Conservation (phyloP, 2,329 filamentous ascomycete species). For the Boeremia lycopersici region DNA sequence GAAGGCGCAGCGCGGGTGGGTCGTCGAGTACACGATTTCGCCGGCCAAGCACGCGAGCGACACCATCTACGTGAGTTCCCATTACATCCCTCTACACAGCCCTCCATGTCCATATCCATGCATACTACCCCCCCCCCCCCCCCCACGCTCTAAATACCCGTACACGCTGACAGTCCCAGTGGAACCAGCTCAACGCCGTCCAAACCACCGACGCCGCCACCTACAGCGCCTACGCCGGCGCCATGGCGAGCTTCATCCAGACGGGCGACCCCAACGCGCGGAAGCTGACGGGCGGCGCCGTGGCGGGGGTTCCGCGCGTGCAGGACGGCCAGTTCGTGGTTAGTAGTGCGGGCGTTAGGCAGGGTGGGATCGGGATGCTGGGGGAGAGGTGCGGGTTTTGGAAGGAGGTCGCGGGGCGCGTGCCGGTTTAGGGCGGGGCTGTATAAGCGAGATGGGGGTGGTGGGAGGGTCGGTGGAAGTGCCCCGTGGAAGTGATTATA, state of each 20-base stretch:
- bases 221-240: slow-evolving; percentile 64
- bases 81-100: too few relatives aligned
- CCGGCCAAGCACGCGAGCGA: slow-evolving; percentile 66
- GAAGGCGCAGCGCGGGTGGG: slow-evolving; percentile 55
- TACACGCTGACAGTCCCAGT: too few relatives aligned
- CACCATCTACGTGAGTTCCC: slow-evolving; percentile 61
- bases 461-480: too few relatives aligned
- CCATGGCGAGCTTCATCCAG: slow-evolving; percentile 65
- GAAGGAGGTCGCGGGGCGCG: slow-evolving; percentile 52
- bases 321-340: slow-evolving; percentile 59
- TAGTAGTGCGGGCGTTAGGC: slow-evolving; percentile 52
- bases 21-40: slow-evolving; percentile 65
- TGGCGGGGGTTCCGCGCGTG: slow-evolving; percentile 55
- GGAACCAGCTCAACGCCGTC: slow-evolving; percentile 61
- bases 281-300: slow-evolving; percentile 57
- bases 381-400: slow-evolving; percentile 61
- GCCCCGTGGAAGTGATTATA: too few relatives aligned
- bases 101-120: too few relatives aligned
- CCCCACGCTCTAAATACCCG: too few relatives aligned
- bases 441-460: too few relatives aligned
- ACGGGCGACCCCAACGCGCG: slow-evolving; percentile 64
- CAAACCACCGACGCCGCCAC: slow-evolving; percentile 60
- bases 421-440: slow-evolving; percentile 50
- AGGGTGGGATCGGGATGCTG: slow-evolving; percentile 49
- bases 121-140: too few relatives aligned